Evolutionary conservation across 2,329 filamentous ascomycete species (phyloP).

Genomic region (Ophiostoma populinum): DNA sequence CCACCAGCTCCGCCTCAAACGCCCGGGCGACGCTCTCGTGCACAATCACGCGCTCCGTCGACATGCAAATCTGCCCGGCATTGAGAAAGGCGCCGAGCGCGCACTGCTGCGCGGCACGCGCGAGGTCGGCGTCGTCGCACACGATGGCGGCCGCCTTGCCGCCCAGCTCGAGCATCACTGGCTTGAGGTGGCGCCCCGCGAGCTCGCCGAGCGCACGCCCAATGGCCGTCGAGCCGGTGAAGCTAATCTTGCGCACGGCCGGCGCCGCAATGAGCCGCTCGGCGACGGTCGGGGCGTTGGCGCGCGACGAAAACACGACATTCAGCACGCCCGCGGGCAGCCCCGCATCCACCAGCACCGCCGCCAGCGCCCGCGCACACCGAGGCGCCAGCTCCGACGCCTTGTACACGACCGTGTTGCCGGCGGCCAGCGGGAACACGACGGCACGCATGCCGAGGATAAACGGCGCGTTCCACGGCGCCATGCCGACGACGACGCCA

Average conservation of each 20-base stretch:
- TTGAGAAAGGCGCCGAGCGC: constrained; percentile 57
- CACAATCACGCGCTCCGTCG: constrained; percentile 55
- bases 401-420: constrained; percentile 67
- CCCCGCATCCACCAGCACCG: constrained; percentile 54
- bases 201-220: constrained; percentile 54
- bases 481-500: constrained; percentile 66
- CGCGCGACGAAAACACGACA: constrained; percentile 41
- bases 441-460: constrained; percentile 38
- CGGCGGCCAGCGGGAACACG: constrained; percentile 51
- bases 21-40: constrained; percentile 27
- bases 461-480: constrained; percentile 54
- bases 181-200: constrained; percentile 62
- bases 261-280: constrained; percentile 49
- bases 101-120: constrained; percentile 50
- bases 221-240: constrained; percentile 61
- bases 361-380: constrained; percentile 43
- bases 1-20: constrained; percentile 27
- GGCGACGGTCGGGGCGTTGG: constrained; percentile 51
- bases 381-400: constrained; percentile 46
- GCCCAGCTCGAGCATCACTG: constrained; percentile 63
- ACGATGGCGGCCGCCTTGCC: constrained; percentile 71
- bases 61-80: constrained; percentile 73
- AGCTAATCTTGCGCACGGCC: constrained; percentile 64
- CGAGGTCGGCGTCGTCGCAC: constrained; percentile 61
- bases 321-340: constrained; percentile 61